Conservation (phyloP, 495 filamentous ascomycete genomes). For the Xylaria grammica region DNA sequence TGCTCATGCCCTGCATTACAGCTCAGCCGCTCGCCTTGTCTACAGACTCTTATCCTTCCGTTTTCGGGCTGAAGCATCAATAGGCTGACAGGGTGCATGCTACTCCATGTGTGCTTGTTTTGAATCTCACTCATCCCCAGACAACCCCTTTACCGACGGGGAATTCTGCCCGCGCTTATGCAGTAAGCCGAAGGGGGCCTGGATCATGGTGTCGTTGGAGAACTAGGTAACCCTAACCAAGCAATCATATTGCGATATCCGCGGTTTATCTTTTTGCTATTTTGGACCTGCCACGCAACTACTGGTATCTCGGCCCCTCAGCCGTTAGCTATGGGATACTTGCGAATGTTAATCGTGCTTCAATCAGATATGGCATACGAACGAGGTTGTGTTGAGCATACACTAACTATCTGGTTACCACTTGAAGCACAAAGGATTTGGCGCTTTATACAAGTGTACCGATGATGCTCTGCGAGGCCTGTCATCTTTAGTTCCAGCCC, state of each 20-base stretch:
- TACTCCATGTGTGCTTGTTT: slow-evolving; percentile 11
- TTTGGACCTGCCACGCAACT: no score
- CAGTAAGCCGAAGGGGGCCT: neutral
- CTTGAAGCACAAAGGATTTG: no score
- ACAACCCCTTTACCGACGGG: slow-evolving; percentile 1
- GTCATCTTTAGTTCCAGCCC: slow-evolving; percentile 1
- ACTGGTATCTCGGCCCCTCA: neutral
- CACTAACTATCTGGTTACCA: no score
- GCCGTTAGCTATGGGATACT: neutral
- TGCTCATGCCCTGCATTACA: neutral
- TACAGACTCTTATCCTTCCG: neutral
- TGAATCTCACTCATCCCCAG: slow-evolving; percentile 5
- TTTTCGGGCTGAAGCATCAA: neutral
- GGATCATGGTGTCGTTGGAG: no score
- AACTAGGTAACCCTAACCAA: no score
- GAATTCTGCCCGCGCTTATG: neutral
- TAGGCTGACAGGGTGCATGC: neutral
- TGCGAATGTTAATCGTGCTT: neutral
- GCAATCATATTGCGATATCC: no score
- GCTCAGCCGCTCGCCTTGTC: neutral
- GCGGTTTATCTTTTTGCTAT: no score
- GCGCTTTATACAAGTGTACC: no score
- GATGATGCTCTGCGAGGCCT: neutral
- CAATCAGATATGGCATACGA: neutral
- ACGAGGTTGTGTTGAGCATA: neutral